Conservation (phyloP, 257 asterid genomes). For the Nicotiana noctiflora region DNA sequence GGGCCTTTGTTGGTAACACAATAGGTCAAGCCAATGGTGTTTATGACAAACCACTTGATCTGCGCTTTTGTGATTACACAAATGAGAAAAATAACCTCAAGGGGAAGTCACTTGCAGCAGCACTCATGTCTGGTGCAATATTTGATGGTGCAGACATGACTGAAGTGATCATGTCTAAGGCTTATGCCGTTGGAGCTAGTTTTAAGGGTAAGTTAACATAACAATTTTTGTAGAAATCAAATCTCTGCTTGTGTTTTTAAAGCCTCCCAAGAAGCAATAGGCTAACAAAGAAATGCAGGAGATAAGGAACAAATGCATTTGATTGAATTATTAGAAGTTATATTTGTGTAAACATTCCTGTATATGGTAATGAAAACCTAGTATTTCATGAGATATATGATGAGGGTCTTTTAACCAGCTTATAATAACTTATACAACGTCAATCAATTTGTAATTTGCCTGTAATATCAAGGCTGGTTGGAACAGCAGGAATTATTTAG, state of each 20-base stretch:
- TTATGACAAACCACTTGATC: slow-evolving; percentile 93
- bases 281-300: neutral
- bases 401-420: neutral
- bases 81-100: slow-evolving; percentile 87
- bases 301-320: neutral
- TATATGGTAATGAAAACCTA: neutral
- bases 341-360: neutral
- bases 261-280: neutral
- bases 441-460: neutral
- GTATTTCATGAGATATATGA: neutral
- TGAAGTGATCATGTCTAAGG: slow-evolving; percentile 94
- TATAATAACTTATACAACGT: neutral
- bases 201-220: slow-evolving; percentile 50
- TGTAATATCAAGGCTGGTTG: neutral
- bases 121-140: slow-evolving; percentile 93
- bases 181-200: slow-evolving; percentile 95
- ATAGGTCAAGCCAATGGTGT: slow-evolving; percentile 99
- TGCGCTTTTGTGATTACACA: slow-evolving; percentile 85
- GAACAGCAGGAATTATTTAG: neutral
- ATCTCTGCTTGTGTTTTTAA: neutral
- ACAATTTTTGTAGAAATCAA: neutral
- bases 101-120: slow-evolving; percentile 88
- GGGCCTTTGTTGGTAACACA: slow-evolving; percentile 89
- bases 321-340: neutral
- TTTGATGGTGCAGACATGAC: slow-evolving; percentile 96